Conservation (phyloP, 176 grass and related monocot species). For the Thinopyrum elongatum region DNA sequence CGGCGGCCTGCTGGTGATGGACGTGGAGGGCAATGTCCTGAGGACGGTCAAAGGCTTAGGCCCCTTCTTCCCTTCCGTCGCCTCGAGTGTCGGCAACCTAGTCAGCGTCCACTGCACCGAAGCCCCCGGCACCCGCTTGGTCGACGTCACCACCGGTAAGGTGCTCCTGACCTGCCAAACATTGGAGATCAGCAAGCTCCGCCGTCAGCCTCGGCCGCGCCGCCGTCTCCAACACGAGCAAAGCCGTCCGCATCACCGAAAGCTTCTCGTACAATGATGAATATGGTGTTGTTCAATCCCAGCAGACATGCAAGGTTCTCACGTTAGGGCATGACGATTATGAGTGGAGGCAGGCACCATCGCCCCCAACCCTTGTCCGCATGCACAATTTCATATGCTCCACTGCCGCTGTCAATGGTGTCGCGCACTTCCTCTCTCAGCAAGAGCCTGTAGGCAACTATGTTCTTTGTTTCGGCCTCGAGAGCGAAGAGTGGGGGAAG, state of each 20-base stretch:
- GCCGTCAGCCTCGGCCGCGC: not conserved
- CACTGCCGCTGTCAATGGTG: not conserved
- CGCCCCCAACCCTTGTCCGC: not conserved
- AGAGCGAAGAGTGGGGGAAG: not conserved
- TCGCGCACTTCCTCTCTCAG: not conserved
- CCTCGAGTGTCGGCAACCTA: no score
- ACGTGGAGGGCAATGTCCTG: not conserved
- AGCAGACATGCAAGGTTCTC: not conserved
- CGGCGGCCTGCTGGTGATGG: not conserved
- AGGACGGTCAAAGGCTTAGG: not conserved
- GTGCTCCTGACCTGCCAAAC: no score
- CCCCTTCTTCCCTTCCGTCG: no score
- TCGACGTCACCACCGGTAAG: no score
- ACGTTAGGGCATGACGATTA: not conserved
- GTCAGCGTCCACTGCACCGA: no score
- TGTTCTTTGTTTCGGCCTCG: not conserved
- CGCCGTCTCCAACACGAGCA: not conserved
- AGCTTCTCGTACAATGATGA: no score
- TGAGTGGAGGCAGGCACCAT: not conserved
- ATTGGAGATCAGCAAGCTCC: no score
- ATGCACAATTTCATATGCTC: not conserved
- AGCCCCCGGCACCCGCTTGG: no score
- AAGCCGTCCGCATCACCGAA: not conserved
- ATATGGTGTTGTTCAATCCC: no score
- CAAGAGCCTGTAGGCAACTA: not conserved